Base-by-base conservation (phyloP, 2,329 filamentous ascomycete genomes). In the Corinectria fuckeliana region DNA sequence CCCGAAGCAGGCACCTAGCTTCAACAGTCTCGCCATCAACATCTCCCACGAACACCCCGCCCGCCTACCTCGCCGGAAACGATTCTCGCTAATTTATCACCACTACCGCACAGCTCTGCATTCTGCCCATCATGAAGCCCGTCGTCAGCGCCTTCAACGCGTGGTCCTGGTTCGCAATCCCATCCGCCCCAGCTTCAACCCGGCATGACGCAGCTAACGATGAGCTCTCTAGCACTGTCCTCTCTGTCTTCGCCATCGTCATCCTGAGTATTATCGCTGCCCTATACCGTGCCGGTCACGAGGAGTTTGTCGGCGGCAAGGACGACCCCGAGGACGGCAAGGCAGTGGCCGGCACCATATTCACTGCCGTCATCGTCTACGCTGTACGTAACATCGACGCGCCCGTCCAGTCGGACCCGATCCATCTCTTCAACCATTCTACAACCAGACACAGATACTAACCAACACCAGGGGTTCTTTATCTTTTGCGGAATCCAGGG, bases 401-500 rank as follows among this genome's bases (percentile, higher is more conserved):
- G 18, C 48, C 30, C 28, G 13, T 50, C 21, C 36, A 5, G 25
- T 44, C 20, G 25, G 34, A 3, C 13, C 32, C 23, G 25, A 34
- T 23, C 57, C 32, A 21, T 50, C 21, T 47, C 51, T 39, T 16
- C 11, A 30, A n/a, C 49, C 5, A 30, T 11, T 13, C 18, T n/a
- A 42, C 23, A 11, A 21, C 10, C 18, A 8, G 14, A 30, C 11
- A 14, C 16, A 52, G 14, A 34, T 18, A 49, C 63, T 69, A n/a
- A 60, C 50, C 11, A 2, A 20, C 18, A 66, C 6, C n/a, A 96
- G 93, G 88, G 84, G 16, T 98, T 98, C 82, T 85, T 97, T 56
- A 83, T 96, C 50, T 97, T 96, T 80, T 98, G 94, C 78, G 91
- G 90, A 58, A 86, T 93, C 67, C 94, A 98, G 77, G 94, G 93